Evolutionary conservation across 2,329 filamentous ascomycete genomes (phyloP).

Genomic region (Pyricularia sp.): DNA sequence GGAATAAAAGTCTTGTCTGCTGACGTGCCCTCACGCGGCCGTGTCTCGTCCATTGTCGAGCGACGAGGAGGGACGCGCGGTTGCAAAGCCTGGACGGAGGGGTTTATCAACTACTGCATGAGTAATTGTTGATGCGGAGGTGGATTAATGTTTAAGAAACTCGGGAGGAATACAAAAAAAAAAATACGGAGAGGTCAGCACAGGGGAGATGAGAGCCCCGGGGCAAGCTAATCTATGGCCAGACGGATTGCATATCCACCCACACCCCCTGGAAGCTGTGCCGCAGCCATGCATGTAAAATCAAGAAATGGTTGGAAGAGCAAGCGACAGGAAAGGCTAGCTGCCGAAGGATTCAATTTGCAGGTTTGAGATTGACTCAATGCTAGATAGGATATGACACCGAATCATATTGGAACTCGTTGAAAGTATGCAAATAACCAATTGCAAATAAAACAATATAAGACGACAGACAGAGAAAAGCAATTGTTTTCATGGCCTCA

Average conservation of each 20-base stretch:
- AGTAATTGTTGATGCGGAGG: background rate
- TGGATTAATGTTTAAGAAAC: background rate
- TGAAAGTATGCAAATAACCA: background rate
- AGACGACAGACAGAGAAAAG: background rate
- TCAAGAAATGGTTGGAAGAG: background rate
- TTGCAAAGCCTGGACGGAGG: background rate
- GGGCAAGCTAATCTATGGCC: background rate
- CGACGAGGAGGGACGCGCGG: background rate
- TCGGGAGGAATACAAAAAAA: background rate
- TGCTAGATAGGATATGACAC: background rate
- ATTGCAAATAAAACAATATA: background rate
- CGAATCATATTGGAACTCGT: background rate
- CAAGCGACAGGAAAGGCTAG: too few relatives aligned
- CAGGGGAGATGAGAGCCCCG: background rate
- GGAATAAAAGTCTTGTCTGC: background rate
- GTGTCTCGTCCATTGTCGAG: background rate
- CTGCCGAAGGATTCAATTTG: too few relatives aligned
- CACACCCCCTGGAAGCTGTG: background rate
- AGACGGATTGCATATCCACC: background rate
- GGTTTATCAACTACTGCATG: background rate
- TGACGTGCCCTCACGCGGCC: background rate
- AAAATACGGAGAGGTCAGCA: background rate
- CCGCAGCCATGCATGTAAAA: background rate
- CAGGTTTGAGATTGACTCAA: too few relatives aligned
- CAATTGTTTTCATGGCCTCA: background rate